A percentile compares a stretch with the other conserved stretches of the same genome.
Evolutionary conservation across 208 protist species (phyloP).

Genomic region (Acanthamoeba rhysodes): DNA sequence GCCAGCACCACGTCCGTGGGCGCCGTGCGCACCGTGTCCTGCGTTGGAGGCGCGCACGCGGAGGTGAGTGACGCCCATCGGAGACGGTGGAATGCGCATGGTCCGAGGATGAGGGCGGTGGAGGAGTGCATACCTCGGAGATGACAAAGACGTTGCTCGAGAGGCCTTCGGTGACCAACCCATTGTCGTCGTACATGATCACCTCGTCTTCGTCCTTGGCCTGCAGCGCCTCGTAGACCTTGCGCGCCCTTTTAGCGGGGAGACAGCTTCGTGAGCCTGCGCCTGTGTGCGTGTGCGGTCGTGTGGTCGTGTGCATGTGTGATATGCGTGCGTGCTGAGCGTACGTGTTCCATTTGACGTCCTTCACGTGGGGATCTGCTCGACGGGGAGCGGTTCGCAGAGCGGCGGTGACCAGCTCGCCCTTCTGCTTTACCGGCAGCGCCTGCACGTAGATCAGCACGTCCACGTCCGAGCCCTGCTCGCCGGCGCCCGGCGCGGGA

Average conservation of each 20-base stretch:
- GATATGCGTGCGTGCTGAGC: background rate
- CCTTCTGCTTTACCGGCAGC: background rate
- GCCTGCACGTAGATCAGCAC: conserved; percentile 42
- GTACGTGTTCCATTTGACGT: conserved; percentile 65
- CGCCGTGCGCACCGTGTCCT: conserved; percentile 45
- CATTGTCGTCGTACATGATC: conserved; percentile 34
- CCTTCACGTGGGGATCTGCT: conserved; percentile 45
- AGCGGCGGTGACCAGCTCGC: conserved; percentile 2
- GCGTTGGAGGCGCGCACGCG: background rate
- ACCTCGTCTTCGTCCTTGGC: conserved; percentile 66
- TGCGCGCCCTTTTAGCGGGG: background rate
- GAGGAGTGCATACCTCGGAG: background rate
- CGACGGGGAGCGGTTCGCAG: conserved; percentile 21
- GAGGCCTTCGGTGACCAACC: conserved; percentile 46
- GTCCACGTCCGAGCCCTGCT: conserved; percentile 48
- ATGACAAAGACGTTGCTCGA: conserved; percentile 58
- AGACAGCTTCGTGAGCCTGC: no score
- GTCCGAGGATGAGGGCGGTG: no score
- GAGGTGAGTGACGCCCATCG: background rate
- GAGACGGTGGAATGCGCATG: no score
- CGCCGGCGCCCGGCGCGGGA: background rate
- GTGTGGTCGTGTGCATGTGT: no score
- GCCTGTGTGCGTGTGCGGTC: no score
- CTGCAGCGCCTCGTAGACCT: conserved; percentile 54
- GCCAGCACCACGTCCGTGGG: conserved; percentile 59